phyloP scores from a whole-genome alignment of 805 yeast genomes.

The Cyberlindnera subsufficiens region DNA sequence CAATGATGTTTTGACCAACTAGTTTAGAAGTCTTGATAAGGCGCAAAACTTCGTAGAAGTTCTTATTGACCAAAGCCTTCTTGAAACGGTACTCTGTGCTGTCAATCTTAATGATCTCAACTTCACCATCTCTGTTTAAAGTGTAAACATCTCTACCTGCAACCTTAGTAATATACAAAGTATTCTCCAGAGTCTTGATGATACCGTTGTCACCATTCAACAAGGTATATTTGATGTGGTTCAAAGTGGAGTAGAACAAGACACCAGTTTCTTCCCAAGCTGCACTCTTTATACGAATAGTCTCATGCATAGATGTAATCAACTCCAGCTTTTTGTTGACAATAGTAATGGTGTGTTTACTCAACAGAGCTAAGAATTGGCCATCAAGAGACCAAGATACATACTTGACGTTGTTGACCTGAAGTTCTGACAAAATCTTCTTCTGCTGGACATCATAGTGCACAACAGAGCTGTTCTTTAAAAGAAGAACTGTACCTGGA shows the following conservation, averaged over 20 bases:
- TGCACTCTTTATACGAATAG: constrained; percentile 93
- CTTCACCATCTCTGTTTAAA: constrained; percentile 79
- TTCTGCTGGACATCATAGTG: constrained; percentile 92
- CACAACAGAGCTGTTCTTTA: constrained; percentile 67
- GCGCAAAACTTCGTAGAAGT: constrained; percentile 86
- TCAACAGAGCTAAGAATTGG: constrained; percentile 76
- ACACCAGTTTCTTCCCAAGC: constrained; percentile 96
- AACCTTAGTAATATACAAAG: constrained; percentile 75
- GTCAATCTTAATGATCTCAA: constrained; percentile 73
- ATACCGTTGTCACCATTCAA: constrained; percentile 95
- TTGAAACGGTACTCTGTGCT: constrained; percentile 97
- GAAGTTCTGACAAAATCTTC: constrained; percentile 62
- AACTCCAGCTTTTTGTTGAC: constrained; percentile 74
- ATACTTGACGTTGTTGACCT: constrained; percentile 77
- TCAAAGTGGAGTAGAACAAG: constrained; percentile 85
- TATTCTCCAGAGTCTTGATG: constrained; percentile 84
- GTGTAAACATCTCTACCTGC: constrained; percentile 69
- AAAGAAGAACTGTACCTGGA: constrained; percentile 75
- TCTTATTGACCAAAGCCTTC: constrained; percentile 82
- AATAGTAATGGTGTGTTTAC: constrained; percentile 89
- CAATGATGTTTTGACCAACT: constrained; percentile 96
- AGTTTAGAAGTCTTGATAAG: constrained; percentile 82
- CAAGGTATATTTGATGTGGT: constrained; percentile 90
- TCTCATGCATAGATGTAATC: constrained; percentile 86
- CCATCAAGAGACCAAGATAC: constrained; percentile 87